phyloP scores from a whole-genome alignment of 2,329 filamentous ascomycete species.

The Leptosphaerulina australis region DNA sequence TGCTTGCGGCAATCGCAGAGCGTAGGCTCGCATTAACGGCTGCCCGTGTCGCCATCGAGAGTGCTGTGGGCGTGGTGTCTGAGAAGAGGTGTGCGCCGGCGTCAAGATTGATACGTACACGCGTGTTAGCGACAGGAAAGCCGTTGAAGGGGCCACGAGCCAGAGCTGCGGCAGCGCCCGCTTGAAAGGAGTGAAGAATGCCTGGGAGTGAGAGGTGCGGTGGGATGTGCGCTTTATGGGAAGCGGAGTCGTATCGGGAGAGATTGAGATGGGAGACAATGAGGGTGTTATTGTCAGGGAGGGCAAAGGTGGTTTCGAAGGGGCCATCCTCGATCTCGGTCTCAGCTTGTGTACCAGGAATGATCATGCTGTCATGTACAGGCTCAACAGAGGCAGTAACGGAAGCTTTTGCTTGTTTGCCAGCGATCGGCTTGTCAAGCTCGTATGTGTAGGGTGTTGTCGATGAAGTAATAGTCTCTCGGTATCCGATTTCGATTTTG shows the following conservation, averaged over 20 bases:
- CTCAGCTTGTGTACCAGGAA: conserved; percentile 29
- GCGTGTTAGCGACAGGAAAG: conserved; percentile 78
- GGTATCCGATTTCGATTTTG: conserved; percentile 92
- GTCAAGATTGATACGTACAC: conserved; percentile 73
- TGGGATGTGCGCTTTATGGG: conserved; percentile 57
- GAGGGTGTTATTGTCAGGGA: conserved; percentile 72
- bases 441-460: conserved; percentile 64
- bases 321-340: conserved; percentile 35
- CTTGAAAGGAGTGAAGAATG: conserved; percentile 66
- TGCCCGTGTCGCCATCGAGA: conserved; percentile 67
- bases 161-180: conserved; percentile 81
- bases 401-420: conserved; percentile 76
- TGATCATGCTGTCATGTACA: conserved; percentile 48
- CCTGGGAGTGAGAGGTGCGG: conserved; percentile 58
- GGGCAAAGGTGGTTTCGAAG: conserved; percentile 37
- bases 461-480: conserved; percentile 72
- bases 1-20: conserved; percentile 60
- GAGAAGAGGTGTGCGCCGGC: conserved; percentile 67
- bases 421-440: conserved; percentile 80
- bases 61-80: conserved; percentile 70
- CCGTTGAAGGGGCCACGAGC: conserved; percentile 81
- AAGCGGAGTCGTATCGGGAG: conserved; percentile 44
- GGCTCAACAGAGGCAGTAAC: conserved; percentile 74
- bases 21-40: conserved; percentile 72
- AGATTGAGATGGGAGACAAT: conserved; percentile 61